A percentile compares a stretch with the other conserved stretches of the same genome.
Conservation (phyloP, 805 yeast species). For the Candida krabiensis region DNA sequence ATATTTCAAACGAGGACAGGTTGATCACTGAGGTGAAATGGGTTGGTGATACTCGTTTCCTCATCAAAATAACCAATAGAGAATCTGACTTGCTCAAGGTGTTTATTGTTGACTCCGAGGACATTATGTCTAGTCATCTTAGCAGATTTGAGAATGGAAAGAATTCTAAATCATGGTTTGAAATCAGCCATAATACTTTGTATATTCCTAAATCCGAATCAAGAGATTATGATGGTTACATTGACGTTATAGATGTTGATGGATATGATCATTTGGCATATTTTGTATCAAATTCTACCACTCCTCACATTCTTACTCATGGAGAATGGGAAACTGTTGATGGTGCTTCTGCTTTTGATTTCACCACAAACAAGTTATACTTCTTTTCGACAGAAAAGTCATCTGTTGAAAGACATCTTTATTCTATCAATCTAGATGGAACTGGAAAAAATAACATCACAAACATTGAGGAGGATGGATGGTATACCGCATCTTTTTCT, state of each 20-base stretch:
- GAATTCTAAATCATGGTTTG: slow-evolving; percentile 70
- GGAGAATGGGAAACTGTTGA: slow-evolving; percentile 93
- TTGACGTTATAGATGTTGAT: slow-evolving; percentile 69
- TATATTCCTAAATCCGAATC: slow-evolving; percentile 54
- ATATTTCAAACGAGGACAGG: slow-evolving; percentile 40
- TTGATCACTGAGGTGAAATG: slow-evolving; percentile 70
- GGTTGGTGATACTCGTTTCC: slow-evolving; percentile 55
- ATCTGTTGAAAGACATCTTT: slow-evolving; percentile 81
- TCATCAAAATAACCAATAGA: slow-evolving; percentile 63
- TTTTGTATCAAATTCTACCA: slow-evolving; percentile 58
- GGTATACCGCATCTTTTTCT: slow-evolving; percentile 73
- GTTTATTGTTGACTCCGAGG: slow-evolving; percentile 48
- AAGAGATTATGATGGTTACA: slow-evolving; percentile 64
- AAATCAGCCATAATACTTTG: slow-evolving; percentile 63
- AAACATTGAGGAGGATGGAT: slow-evolving; percentile 56
- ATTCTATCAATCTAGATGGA: slow-evolving; percentile 59
- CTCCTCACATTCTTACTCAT: slow-evolving; percentile 58
- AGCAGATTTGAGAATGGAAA: slow-evolving; percentile 48
- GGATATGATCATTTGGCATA: slow-evolving; percentile 79
- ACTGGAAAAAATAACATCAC: slow-evolving; percentile 48
- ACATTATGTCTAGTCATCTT: slow-evolving; percentile 33
- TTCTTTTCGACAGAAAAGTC: slow-evolving; percentile 75
- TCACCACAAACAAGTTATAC: slow-evolving; percentile 50
- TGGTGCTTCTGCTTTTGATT: slow-evolving; percentile 66
- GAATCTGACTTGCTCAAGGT: slow-evolving; percentile 65